These are phyloP conservation scores for Polyporus arcularius DNA, from an alignment of 768 basidiomycete genomes.

Conservation along the genomic window DNA sequence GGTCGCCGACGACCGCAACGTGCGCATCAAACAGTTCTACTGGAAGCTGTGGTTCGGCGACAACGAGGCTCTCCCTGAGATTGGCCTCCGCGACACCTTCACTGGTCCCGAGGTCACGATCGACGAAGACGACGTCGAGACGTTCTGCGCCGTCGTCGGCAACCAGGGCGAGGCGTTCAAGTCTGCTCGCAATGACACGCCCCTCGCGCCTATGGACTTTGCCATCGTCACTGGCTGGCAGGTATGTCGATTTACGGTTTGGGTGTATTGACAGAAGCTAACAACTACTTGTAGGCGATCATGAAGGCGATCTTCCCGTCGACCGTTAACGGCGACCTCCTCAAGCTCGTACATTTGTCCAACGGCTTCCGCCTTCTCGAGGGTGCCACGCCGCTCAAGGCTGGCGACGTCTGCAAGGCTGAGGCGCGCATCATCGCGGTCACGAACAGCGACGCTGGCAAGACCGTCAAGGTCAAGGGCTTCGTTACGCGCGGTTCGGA, in stretches of 20 bases:
- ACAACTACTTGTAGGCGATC: slow-evolving; percentile 69
- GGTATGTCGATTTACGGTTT: slow-evolving; percentile 47
- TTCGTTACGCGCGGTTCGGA: slow-evolving; percentile 73
- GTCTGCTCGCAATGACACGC: slow-evolving; percentile 61
- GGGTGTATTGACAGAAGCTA: background rate
- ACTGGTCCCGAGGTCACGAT: slow-evolving; percentile 85
- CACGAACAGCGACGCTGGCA: slow-evolving; percentile 87
- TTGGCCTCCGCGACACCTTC: slow-evolving; percentile 82
- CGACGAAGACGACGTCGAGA: slow-evolving; percentile 73
- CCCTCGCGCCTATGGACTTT: slow-evolving; percentile 97
- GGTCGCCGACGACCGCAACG: slow-evolving; percentile 78
- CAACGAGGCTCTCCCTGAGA: slow-evolving; percentile 70
- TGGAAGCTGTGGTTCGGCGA: slow-evolving; percentile 99
- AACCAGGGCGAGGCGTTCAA: slow-evolving; percentile 94
- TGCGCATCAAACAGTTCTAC: slow-evolving; percentile 94
- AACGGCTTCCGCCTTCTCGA: slow-evolving; percentile 93
- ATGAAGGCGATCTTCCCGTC: slow-evolving; percentile 98
- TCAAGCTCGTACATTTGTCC: slow-evolving; percentile 95
- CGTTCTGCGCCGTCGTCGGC: slow-evolving; percentile 91
- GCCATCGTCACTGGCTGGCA: slow-evolving; percentile 99
- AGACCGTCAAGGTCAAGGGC: slow-evolving; percentile 90
- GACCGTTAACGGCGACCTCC: slow-evolving; percentile 88
- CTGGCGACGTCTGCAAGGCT: slow-evolving; percentile 87
- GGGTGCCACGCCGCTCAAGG: slow-evolving; percentile 73
- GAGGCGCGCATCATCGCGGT: slow-evolving; percentile 90